Evolutionary conservation across 345 rosid species (phyloP).

Genomic region (Zanthoxylum bungeanum): DNA sequence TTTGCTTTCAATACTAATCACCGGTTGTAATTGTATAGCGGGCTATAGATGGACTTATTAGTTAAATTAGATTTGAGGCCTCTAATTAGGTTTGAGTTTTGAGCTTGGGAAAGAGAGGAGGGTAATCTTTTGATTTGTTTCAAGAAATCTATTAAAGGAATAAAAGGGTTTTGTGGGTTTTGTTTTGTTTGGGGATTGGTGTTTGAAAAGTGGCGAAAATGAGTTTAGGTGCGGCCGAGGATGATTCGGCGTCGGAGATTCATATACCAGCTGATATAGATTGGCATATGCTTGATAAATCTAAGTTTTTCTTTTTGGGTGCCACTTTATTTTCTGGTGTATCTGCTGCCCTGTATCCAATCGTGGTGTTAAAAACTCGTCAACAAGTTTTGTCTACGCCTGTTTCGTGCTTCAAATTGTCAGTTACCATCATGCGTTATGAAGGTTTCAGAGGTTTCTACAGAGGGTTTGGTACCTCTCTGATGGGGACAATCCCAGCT

Average conservation of each 20-base stretch:
- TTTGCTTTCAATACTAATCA: background rate
- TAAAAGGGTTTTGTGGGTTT: background rate
- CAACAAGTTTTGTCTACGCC: conserved; percentile 67
- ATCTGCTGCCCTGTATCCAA: conserved; percentile 85
- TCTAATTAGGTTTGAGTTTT: conserved; percentile 5
- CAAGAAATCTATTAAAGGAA: background rate
- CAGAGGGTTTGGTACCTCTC: conserved; percentile 83
- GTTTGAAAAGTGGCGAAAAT: conserved; percentile 63
- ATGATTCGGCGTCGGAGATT: conserved; percentile 71
- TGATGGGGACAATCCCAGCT: conserved; percentile 89
- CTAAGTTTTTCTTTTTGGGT: conserved; percentile 82
- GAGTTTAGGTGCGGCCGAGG: conserved; percentile 79
- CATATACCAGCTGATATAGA: conserved; percentile 80
- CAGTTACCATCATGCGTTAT: conserved; percentile 51
- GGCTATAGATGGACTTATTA: too few species aligned
- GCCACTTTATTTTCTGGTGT: conserved; percentile 90
- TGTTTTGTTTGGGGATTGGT: background rate
- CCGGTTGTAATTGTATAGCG: too few species aligned
- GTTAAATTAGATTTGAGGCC: conserved; percentile 9
- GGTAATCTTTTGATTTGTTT: background rate
- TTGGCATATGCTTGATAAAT: conserved; percentile 98
- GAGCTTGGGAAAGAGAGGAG: background rate
- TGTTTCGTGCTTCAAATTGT: conserved; percentile 57
- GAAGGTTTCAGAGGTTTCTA: conserved; percentile 86
- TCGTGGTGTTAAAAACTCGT: conserved; percentile 77